Percentiles rank a stretch among this genome's conserved stretches.
Evolutionary conservation across 31 red algal genomes (phyloP).

Genomic region (Asparagopsis taxiformis): DNA sequence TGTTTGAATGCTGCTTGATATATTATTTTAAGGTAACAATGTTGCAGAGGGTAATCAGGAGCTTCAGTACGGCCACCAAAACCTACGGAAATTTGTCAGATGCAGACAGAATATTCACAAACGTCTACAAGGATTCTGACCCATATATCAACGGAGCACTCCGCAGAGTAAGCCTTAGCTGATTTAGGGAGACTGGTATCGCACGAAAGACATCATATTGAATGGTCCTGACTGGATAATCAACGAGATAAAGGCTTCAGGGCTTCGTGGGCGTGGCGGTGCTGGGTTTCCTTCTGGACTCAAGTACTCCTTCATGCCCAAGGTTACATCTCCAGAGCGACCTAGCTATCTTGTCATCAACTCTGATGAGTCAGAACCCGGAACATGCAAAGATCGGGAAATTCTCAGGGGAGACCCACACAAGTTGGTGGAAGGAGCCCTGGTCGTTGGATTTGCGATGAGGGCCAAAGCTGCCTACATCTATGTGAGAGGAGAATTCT

Average conservation of each 20-base stretch:
- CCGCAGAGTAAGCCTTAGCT: too few relatives aligned
- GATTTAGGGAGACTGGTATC: conserved; percentile 95
- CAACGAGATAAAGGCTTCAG: conserved; percentile 90
- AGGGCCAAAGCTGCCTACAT: conserved; percentile 93
- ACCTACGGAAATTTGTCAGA: conserved; percentile 82
- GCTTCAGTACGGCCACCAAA: conserved; percentile 75
- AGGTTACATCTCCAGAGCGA: conserved; percentile 73
- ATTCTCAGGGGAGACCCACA: conserved; percentile 98
- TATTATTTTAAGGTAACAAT: too few relatives aligned
- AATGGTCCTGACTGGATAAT: conserved; percentile 96
- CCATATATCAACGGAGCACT: conserved; percentile 77
- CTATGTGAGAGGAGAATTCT: conserved; percentile 96
- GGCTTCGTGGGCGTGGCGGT: conserved; percentile 96
- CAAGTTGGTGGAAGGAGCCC: conserved; percentile 93
- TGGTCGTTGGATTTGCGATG: conserved; percentile 87
- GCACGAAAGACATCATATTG: conserved; percentile 88
- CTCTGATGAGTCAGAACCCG: conserved; percentile 98
- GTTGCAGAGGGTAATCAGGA: conserved; percentile 92
- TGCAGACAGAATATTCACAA: conserved; percentile 96
- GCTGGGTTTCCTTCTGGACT: conserved; percentile 98
- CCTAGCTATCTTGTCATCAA: conserved; percentile 97
- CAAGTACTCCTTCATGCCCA: conserved; percentile 98
- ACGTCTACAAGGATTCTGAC: conserved; percentile 88
- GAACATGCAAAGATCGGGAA: conserved; percentile 99
- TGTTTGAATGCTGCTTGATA: too few relatives aligned